Evolutionary conservation across 108 stramenopile genomes (phyloP).

Genomic region (Mediolabrus comicus): DNA sequence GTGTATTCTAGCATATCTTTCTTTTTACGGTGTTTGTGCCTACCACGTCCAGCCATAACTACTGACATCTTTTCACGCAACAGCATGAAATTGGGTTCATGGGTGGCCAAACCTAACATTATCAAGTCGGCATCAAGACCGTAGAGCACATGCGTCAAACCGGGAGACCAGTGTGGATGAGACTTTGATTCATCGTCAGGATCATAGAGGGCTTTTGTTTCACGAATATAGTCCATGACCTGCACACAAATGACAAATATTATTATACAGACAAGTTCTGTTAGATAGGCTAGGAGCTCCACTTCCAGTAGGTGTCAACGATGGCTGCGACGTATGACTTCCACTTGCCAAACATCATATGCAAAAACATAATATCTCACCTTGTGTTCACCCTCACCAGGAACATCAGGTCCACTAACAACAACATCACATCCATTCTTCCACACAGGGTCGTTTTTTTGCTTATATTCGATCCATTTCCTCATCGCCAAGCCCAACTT

Average conservation of each 20-base stretch:
- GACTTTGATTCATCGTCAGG: slow-evolving; percentile 21
- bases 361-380: slow-evolving; percentile 26
- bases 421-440: slow-evolving; percentile 86
- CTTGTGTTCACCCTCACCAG: slow-evolving; percentile 98
- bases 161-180: slow-evolving; percentile 59
- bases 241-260: background rate
- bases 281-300: background rate
- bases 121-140: slow-evolving; percentile 98
- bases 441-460: slow-evolving; percentile 94
- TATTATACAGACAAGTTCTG: background rate
- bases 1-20: slow-evolving; percentile 95
- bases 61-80: slow-evolving; percentile 97
- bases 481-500: slow-evolving; percentile 88
- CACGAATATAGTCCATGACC: slow-evolving; percentile 95
- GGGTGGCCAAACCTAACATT: slow-evolving; percentile 96
- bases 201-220: slow-evolving; percentile 54
- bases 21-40: slow-evolving; percentile 84
- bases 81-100: slow-evolving; percentile 95
- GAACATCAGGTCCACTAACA: slow-evolving; percentile 96
- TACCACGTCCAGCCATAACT: slow-evolving; percentile 86
- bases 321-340: too few species aligned
- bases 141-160: slow-evolving; percentile 91
- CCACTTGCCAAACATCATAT: too few species aligned
- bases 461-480: slow-evolving; percentile 92
- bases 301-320: too few species aligned